Evolutionary conservation across 2,329 filamentous ascomycete species (phyloP).

Genomic region (Arthrinium phaeospermum): DNA sequence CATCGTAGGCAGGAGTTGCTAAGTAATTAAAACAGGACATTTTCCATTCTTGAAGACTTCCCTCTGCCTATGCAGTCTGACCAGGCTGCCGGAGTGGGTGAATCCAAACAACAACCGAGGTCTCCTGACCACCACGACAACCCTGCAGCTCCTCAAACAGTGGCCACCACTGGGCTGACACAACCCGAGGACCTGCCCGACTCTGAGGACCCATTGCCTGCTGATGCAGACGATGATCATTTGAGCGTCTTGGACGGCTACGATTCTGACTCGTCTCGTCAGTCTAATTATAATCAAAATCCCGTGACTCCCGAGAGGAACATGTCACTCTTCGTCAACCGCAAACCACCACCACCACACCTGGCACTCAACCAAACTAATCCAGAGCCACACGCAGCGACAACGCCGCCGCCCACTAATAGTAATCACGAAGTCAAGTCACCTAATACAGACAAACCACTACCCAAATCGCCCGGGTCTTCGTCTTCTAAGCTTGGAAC

Average conservation of each 20-base stretch:
- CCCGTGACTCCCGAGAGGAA: conserved; percentile 24
- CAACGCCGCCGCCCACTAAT: conserved; percentile 24
- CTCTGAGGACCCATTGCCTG: conserved; percentile 44
- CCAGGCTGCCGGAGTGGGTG: conserved; percentile 34
- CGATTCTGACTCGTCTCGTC: conserved; percentile 40
- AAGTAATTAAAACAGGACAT: conserved; percentile 33
- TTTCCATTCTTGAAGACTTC: conserved; percentile 30
- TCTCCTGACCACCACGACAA: conserved; percentile 38
- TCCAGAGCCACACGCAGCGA: conserved; percentile 34
- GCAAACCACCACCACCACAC: conserved; percentile 55
- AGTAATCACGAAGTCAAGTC: conserved; percentile 37
- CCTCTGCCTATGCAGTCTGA: conserved; percentile 29
- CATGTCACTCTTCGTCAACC: conserved; percentile 19
- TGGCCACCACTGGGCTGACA: conserved; percentile 47
- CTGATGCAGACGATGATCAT: conserved; percentile 40
- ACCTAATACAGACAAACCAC: conserved; percentile 57
- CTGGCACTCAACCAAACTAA: conserved; percentile 55
- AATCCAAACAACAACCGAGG: conserved; percentile 34
- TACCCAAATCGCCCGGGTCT: conserved; percentile 59
- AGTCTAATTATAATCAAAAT: conserved; percentile 41
- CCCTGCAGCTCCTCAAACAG: conserved; percentile 52
- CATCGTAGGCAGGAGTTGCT: not conserved
- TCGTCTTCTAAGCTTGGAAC: conserved; percentile 54
- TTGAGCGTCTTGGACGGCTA: conserved; percentile 42
- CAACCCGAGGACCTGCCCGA: conserved; percentile 51